Evolutionary conservation across 345 rosid genomes (phyloP), one percentile per base, ranked within the genome.

Genomic region (Draba incana): DNA sequence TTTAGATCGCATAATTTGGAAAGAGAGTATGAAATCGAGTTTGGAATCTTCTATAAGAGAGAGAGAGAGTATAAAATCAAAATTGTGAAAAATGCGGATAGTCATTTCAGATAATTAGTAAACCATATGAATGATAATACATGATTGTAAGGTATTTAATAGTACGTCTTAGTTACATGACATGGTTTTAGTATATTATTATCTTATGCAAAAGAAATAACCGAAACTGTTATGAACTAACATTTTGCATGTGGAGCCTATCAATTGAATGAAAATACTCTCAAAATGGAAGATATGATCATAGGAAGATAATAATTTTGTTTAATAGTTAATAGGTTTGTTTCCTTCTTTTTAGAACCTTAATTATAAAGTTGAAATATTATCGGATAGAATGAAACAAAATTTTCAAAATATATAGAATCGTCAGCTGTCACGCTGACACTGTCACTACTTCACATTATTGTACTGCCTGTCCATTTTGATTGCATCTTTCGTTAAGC

Each of bases 401-500:
- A 4, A 1, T 31, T 31, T 6, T 6, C 8, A 33, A 33, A 33
- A 33, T 33, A 33, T 33, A 59, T 10, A 44, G 62, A 62, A 4
- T 23, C 14, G 37, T 52, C 46, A 70, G 68, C 62, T 70, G 47
- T 70, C 61, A 5, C 20, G 20, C 20, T 20, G 20, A 43, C 30
- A 62, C 48, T 51, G 44, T 28, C 37, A 33, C 37, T 33, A 33
- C 14, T 53, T 37, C 48, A 44, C 48, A 62, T 71, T 62, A 71
- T 71, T 71, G 75, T 62, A 62, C 75, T 71, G 46, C 62, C 69
- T 62, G 48, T 70, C 69, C 24, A 53, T 62, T 62, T 51, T 51
- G 44, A 8, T 27, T 43, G 39, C 38, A 33, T 70, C 25, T 61
- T 70, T 43, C 31, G 62, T 62, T 62, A n/a, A 62, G 55, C 47